Base-by-base conservation (phyloP, 2,329 filamentous ascomycete species). In the Daldinia sp. region DNA sequence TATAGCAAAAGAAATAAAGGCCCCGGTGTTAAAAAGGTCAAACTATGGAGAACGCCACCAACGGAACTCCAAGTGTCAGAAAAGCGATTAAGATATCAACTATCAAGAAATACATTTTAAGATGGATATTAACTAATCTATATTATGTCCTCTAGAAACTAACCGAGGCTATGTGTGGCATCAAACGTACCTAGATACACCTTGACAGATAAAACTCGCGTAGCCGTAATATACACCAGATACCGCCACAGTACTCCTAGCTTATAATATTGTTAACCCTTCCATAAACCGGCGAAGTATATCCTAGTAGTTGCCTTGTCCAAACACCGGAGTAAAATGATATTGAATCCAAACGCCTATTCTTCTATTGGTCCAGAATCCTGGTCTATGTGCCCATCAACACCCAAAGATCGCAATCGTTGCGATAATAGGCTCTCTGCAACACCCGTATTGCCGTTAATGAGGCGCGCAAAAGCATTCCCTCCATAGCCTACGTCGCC, bases 361-460 rank as follows among this genome's bases (percentile, higher is more conserved):
- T 72, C 69, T 56, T 68, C 58, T 67, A 60, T 60, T 35, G 55
- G 37, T 23, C 41, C 42, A 23, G 61, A 61, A 20, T 68, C 64
- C 67, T 62, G 53, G 4, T 56, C 57, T 28, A 46, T 65, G 20
- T 66, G 62, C 28, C 70, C 71, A 65, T 84, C 79, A 26, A 84
- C 83, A 41, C 89, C 91, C 5, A 93, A 80, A 5, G 88, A 87
- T 71, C 89, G 86, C 50, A 95, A 81, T 63, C 89, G 86, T 76
- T 89, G 89, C 10, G 92, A 92, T 15, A 96, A 81, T 15, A 96
- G 79, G 2, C 92, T 88, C 74, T 93, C 90, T 4, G 87, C 84
- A 1, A 80, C 81, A n/a, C 79, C 82, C 2, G 80, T 75, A 67
- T 79, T 79, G 39, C 81, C 81, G 72, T 80, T 77, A 35, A 77